These are phyloP conservation scores for Pseudocercospora pini-densiflorae DNA, from an alignment of 2,329 filamentous ascomycete genomes.

Conservation along the genomic window DNA sequence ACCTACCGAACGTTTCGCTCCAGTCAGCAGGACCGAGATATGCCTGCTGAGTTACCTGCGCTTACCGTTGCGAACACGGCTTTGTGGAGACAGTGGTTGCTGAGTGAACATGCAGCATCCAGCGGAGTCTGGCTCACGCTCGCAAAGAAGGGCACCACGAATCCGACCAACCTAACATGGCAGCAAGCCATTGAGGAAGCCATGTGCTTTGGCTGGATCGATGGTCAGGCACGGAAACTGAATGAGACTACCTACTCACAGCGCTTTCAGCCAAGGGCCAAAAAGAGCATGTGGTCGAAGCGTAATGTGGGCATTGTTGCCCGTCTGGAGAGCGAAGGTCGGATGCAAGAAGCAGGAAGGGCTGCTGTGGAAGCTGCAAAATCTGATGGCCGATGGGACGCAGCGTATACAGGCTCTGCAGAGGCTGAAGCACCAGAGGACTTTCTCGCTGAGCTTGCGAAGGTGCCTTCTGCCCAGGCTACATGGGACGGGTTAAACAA, in stretches of 20 bases:
- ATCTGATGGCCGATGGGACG: constrained; percentile 62
- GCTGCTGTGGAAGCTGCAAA: constrained; percentile 60
- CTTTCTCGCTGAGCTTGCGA: constrained; percentile 51
- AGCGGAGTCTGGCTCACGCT: constrained; percentile 31
- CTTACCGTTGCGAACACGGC: constrained; percentile 26
- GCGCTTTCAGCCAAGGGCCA: constrained; percentile 62
- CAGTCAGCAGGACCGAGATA: neutral
- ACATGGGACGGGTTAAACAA: constrained; percentile 53
- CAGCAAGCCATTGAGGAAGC: constrained; percentile 60
- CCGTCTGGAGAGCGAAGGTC: constrained; percentile 49
- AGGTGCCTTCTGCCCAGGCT: constrained; percentile 41
- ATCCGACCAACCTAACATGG: constrained; percentile 48
- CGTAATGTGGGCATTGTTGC: constrained; percentile 62
- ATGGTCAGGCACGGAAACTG: constrained; percentile 56
- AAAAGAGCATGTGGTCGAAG: constrained; percentile 62
- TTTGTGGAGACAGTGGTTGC: constrained; percentile 29
- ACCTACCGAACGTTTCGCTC: neutral
- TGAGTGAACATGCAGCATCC: constrained; percentile 14
- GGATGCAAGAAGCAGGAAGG: constrained; percentile 56
- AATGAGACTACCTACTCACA: constrained; percentile 58
- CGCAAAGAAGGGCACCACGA: constrained; percentile 28
- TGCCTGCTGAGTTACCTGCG: constrained; percentile 20
- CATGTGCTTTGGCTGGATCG: constrained; percentile 67
- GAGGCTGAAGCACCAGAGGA: constrained; percentile 55
- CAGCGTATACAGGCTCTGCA: constrained; percentile 59